Evolutionary conservation across 1,284 basidiomycete species (phyloP), one percentile per base, ranked within the genome.

Genomic region (Afroboletus lepidellus): DNA sequence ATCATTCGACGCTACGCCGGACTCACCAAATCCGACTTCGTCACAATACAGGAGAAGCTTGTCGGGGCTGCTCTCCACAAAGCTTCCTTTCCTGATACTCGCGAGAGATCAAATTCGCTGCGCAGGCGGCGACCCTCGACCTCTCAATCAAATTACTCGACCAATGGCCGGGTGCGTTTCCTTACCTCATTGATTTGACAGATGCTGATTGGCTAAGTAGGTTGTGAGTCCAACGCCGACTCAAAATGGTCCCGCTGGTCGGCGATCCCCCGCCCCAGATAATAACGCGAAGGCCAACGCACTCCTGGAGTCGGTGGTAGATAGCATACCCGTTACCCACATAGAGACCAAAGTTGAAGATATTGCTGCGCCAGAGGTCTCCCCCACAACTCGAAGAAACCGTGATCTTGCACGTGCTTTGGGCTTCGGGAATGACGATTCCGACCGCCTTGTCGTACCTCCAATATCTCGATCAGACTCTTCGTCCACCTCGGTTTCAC

Each of bases 111-210:
- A 0, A 80, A 83, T 36, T 83, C 81, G 5, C 72, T 84, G 56
- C 75, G 87, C 54, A 81, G 80, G 55, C 78, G 87, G 48, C 76
- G 87, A 41, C 87, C 86, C 8, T 90, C 88, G 0, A 89, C 85
- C n/a, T 88, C 88, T 12, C 86, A 89, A 66, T 87, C 87, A 8
- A 85, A 82, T 60, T 85, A 88, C 60, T 85, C 84, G 1, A 70
- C 67, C 46, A 80, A 73, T 46, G 79, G 79, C 21, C 74, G 73
- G 64, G 86, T 87, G 63, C 59, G 79, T 72, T 2, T 42, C 37
- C 52, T 41, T 24, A 1, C 13, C 42, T 54, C 52, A 20, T 42
- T n/a, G 34, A 32, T 34, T 48, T 41, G 25, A 50, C 41, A 48
- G 36, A 41, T 48, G 27, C 53, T 59, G 42, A 57, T 34, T 36